Conservation (phyloP, 257 asterid species). For the Euphrasia confusa region DNA sequence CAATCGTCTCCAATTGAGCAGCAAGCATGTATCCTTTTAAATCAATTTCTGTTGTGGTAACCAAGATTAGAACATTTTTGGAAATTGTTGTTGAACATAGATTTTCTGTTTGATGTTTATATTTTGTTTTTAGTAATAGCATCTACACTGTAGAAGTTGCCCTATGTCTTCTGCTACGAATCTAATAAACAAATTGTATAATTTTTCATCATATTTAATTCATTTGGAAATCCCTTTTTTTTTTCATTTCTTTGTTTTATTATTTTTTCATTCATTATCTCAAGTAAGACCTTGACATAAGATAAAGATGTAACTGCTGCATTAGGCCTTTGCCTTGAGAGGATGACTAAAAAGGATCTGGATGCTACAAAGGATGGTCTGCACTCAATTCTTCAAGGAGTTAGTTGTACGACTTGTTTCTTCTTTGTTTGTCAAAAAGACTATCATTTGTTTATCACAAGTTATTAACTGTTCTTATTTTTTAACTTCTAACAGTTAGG, state of each 20-base stretch:
- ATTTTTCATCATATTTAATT: constrained; percentile 13
- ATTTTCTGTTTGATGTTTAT: constrained; percentile 13
- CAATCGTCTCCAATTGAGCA: constrained; percentile 85
- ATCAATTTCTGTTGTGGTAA: constrained; percentile 21
- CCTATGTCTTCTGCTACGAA: constrained; percentile 3
- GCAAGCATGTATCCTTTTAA: constrained; percentile 88
- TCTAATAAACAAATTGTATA: constrained; percentile 15
- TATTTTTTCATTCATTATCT: constrained; percentile 2
- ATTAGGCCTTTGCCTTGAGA: constrained; percentile 89
- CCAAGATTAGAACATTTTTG: background rate
- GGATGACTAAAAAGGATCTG: constrained; percentile 83
- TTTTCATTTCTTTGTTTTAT: constrained; percentile 16
- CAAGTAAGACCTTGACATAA: constrained; percentile 41
- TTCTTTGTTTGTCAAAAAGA: constrained; percentile 23
- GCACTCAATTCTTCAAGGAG: constrained; percentile 84
- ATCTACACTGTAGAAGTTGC: constrained; percentile 7
- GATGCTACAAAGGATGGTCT: constrained; percentile 74
- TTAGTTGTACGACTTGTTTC: constrained; percentile 56
- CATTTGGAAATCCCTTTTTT: background rate
- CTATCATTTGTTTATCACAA: constrained; percentile 11
- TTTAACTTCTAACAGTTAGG: constrained; percentile 61
- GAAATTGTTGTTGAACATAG: constrained; percentile 15
- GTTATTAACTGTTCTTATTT: constrained; percentile 15
- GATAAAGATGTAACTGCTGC: constrained; percentile 84
- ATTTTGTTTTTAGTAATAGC: constrained; percentile 14